A percentile compares a stretch with the other conserved stretches of the same genome.
These are phyloP conservation scores for Epichloe gansuensis DNA, from an alignment of 2,329 filamentous ascomycete species.

Conservation along the genomic window DNA sequence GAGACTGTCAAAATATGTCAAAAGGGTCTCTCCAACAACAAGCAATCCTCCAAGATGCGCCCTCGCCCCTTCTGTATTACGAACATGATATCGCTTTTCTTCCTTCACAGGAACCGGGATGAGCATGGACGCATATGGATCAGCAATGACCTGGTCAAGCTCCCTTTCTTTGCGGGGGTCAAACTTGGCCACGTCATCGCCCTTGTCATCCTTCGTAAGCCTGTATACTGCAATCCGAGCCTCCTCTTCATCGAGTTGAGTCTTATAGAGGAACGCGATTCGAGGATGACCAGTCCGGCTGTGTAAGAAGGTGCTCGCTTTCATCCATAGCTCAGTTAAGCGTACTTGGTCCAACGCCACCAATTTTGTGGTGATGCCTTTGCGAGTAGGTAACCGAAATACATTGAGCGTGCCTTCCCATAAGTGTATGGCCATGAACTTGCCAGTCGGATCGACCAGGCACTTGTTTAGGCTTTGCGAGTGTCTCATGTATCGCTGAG, in stretches of 20 bases:
- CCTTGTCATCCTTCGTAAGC: conserved; percentile 44
- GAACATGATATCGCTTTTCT: conserved; percentile 47
- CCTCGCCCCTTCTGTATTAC: conserved; percentile 38
- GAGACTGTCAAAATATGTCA: conserved; percentile 75
- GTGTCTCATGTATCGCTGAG: conserved; percentile 55
- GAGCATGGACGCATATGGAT: conserved; percentile 44
- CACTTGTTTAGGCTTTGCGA: conserved; percentile 74
- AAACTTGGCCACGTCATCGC: conserved; percentile 40
- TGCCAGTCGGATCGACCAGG: conserved; percentile 67
- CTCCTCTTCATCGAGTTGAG: conserved; percentile 36
- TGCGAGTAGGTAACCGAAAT: conserved; percentile 35
- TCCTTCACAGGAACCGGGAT: conserved; percentile 49
- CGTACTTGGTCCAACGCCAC: conserved; percentile 41
- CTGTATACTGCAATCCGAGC: conserved; percentile 46
- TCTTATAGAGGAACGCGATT: conserved; percentile 46
- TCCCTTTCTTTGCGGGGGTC: conserved; percentile 42
- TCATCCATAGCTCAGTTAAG: conserved; percentile 47
- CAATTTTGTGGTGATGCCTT: conserved; percentile 30
- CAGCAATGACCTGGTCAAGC: conserved; percentile 38
- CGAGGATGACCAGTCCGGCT: conserved; percentile 45
- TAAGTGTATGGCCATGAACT: conserved; percentile 43
- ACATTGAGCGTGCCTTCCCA: conserved; percentile 49
- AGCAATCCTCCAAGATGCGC: conserved; percentile 58
- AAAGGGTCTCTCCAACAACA: conserved; percentile 64
- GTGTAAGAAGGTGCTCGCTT: conserved; percentile 42